These are phyloP conservation scores for Fusarium chuoi DNA, from an alignment of 2,329 filamentous ascomycete genomes.

Conservation along the genomic window DNA sequence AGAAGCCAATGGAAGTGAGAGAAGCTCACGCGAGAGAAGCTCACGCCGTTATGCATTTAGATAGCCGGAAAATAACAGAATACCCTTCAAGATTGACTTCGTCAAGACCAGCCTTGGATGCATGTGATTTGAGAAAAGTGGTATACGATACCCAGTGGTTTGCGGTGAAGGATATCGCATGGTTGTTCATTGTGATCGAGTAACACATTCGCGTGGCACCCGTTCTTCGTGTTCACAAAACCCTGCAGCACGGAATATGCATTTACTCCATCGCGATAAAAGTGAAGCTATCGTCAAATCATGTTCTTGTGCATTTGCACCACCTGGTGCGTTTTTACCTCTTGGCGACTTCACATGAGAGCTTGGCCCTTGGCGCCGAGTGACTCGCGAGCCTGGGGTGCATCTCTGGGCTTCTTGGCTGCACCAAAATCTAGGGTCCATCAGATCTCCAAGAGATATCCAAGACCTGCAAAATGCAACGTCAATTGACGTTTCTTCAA, in stretches of 20 bases:
- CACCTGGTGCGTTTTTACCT: constrained; percentile 38
- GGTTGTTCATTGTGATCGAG: not conserved
- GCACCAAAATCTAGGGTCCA: constrained; percentile 21
- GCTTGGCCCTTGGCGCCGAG: constrained; percentile 43
- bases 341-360: constrained; percentile 36
- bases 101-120: not conserved
- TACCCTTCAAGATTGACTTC: not conserved
- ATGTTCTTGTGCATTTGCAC: constrained; percentile 28
- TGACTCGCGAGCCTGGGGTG: constrained; percentile 23
- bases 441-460: constrained; percentile 43
- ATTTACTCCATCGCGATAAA: not conserved
- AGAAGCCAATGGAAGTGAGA: constrained; percentile 12
- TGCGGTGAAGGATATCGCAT: not conserved
- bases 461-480: constrained; percentile 31
- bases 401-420: constrained; percentile 43
- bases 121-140: not conserved
- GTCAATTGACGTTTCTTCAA: not conserved
- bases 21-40: not conserved
- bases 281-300: constrained; percentile 27
- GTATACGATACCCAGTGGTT: too few species aligned
- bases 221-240: not conserved
- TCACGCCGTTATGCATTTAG: not conserved
- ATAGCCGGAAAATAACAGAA: constrained; percentile 1
- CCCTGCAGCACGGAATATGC: not conserved
- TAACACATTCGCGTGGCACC: not conserved